These are phyloP conservation scores for Podospora appendiculata DNA, from an alignment of 495 filamentous ascomycete species.

Conservation along the genomic window DNA sequence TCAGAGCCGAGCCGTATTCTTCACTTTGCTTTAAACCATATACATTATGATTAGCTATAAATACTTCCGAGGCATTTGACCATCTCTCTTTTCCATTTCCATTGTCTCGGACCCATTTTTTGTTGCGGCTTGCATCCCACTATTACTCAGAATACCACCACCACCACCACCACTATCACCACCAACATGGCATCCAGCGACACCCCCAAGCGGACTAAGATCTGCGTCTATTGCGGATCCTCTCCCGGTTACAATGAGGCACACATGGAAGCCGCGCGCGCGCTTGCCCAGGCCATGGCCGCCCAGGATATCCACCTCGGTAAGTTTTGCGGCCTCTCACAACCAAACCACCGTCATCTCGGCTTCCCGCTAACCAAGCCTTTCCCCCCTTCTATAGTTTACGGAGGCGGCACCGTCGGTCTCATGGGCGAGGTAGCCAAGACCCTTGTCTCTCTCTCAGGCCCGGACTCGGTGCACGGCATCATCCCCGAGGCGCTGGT, in stretches of 20 bases:
- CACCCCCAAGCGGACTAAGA: slow-evolving; percentile 37
- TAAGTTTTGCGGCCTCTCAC: too few relatives aligned
- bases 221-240: slow-evolving; percentile 79
- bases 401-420: slow-evolving; percentile 89
- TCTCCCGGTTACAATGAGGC: slow-evolving; percentile 59
- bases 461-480: slow-evolving; percentile 79
- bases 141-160: too few relatives aligned
- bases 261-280: slow-evolving; percentile 65
- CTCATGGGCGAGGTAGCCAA: slow-evolving; percentile 90
- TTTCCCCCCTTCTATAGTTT: slow-evolving; percentile 42
- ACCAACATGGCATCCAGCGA: slow-evolving; percentile 17
- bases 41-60: too few relatives aligned
- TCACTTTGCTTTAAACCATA: too few relatives aligned
- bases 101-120: too few relatives aligned
- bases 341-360: not conserved
- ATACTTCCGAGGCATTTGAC: too few relatives aligned
- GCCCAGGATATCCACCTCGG: slow-evolving; percentile 62
- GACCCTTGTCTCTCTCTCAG: slow-evolving; percentile 78
- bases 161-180: too few relatives aligned
- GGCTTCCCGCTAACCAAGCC: not conserved
- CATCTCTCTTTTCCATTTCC: too few relatives aligned
- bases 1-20: too few relatives aligned
- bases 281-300: slow-evolving; percentile 69
- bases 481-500: slow-evolving; percentile 84
- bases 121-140: too few relatives aligned